Conservation (phyloP, 108 stramenopile species). For the Skeletonema marinoi region DNA sequence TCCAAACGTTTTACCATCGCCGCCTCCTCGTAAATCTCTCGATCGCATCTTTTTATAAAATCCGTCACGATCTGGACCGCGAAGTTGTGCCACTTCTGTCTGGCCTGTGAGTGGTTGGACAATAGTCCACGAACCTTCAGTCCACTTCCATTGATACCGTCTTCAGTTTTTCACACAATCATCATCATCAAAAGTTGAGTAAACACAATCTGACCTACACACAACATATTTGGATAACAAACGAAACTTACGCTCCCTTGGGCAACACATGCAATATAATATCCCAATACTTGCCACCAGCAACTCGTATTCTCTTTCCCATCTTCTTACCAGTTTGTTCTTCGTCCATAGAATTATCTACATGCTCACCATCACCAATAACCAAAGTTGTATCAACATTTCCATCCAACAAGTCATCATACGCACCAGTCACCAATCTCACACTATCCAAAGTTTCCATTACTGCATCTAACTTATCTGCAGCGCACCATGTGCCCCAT, state of each 20-base stretch:
- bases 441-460: conserved; percentile 63
- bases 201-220: neutral
- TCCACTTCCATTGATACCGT: conserved; percentile 57
- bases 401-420: conserved; percentile 40
- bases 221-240: neutral
- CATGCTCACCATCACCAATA: neutral
- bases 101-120: conserved; percentile 71
- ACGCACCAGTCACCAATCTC: conserved; percentile 42
- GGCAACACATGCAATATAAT: conserved; percentile 76
- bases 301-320: conserved; percentile 50
- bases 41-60: conserved; percentile 54
- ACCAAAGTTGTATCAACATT: neutral
- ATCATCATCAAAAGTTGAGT: neutral
- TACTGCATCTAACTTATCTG: conserved; percentile 43
- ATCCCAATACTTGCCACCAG: conserved; percentile 77
- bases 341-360: neutral
- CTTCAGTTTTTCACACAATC: conserved; percentile 2
- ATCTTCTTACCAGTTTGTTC: conserved; percentile 14
- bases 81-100: conserved; percentile 61
- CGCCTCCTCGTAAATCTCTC: conserved; percentile 67
- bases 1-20: conserved; percentile 52
- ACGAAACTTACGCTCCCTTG: conserved; percentile 28
- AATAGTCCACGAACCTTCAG: conserved; percentile 76
- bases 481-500: conserved; percentile 77
- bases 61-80: conserved; percentile 69